These are phyloP conservation scores for Fraxinus ornus DNA, from an alignment of 305 asterid species.

Conservation along the genomic window DNA sequence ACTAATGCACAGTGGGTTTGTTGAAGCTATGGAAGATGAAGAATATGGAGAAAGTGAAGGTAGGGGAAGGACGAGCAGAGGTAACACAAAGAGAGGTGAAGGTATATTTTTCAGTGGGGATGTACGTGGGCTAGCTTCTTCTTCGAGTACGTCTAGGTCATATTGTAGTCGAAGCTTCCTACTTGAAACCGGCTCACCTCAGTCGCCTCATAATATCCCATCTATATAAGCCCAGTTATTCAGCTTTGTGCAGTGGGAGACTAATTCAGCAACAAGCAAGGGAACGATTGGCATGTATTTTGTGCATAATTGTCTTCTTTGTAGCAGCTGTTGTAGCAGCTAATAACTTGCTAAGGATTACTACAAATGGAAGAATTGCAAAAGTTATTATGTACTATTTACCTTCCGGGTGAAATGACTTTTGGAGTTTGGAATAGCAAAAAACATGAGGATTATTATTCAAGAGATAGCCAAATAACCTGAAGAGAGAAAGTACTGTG, in stretches of 20 bases:
- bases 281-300: background rate
- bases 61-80: slow-evolving; percentile 56
- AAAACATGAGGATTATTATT: background rate
- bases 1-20: slow-evolving; percentile 66
- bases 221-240: slow-evolving; percentile 35
- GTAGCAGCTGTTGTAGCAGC: background rate
- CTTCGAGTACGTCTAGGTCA: slow-evolving; percentile 91
- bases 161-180: slow-evolving; percentile 80
- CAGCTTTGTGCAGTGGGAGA: background rate
- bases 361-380: background rate
- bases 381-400: background rate
- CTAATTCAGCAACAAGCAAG: background rate
- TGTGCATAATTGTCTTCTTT: background rate
- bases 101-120: slow-evolving; percentile 58
- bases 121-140: slow-evolving; percentile 70
- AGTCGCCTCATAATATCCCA: slow-evolving; percentile 56
- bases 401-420: background rate
- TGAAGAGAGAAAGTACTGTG: background rate
- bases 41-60: slow-evolving; percentile 47
- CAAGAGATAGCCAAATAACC: background rate
- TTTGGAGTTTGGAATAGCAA: background rate
- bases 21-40: slow-evolving; percentile 76
- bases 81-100: slow-evolving; percentile 38
- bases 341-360: background rate
- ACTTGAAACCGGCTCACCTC: slow-evolving; percentile 76